phyloP scores from a whole-genome alignment of 2,329 filamentous ascomycete species.

The Colletotrichum sublineola region DNA sequence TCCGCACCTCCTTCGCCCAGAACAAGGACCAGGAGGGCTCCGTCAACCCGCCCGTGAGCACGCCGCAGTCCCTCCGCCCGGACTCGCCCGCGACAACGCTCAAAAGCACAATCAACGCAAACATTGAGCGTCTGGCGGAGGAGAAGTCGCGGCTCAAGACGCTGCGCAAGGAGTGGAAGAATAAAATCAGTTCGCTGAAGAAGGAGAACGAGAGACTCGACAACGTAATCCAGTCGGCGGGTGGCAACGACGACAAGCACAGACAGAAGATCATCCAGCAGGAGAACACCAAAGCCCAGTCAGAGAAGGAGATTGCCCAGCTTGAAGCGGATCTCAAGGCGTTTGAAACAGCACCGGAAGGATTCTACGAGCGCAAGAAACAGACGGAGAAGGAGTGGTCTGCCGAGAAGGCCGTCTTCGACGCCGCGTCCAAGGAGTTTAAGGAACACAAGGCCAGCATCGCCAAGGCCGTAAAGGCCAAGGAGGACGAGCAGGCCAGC shows the following conservation, averaged over 20 bases:
- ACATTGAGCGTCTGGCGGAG: slow-evolving; percentile 78
- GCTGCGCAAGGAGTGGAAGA: slow-evolving; percentile 81
- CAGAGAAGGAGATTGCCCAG: slow-evolving; percentile 67
- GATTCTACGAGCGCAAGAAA: slow-evolving; percentile 70
- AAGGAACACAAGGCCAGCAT: slow-evolving; percentile 71
- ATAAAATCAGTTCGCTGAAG: slow-evolving; percentile 73
- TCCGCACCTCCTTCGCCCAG: slow-evolving; percentile 73
- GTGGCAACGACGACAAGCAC: slow-evolving; percentile 81
- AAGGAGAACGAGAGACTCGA: slow-evolving; percentile 81
- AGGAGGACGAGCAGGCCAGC: slow-evolving; percentile 74
- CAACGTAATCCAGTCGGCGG: slow-evolving; percentile 75
- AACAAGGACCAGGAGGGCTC: slow-evolving; percentile 56
- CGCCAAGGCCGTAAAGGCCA: slow-evolving; percentile 72
- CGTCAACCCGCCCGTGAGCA: slow-evolving; percentile 51
- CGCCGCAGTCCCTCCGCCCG: slow-evolving; percentile 75
- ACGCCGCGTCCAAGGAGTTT: slow-evolving; percentile 67
- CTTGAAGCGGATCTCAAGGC: slow-evolving; percentile 73
- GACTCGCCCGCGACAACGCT: slow-evolving; percentile 84
- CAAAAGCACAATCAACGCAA: slow-evolving; percentile 79
- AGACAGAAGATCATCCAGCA: slow-evolving; percentile 82
- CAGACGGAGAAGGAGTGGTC: slow-evolving; percentile 66
- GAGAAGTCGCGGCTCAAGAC: slow-evolving; percentile 78
- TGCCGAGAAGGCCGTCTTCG: slow-evolving; percentile 70
- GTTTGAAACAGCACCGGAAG: slow-evolving; percentile 73
- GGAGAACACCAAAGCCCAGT: slow-evolving; percentile 78